phyloP scores from a whole-genome alignment of 148 eudicot species.

The Rhododendron henanense region DNA sequence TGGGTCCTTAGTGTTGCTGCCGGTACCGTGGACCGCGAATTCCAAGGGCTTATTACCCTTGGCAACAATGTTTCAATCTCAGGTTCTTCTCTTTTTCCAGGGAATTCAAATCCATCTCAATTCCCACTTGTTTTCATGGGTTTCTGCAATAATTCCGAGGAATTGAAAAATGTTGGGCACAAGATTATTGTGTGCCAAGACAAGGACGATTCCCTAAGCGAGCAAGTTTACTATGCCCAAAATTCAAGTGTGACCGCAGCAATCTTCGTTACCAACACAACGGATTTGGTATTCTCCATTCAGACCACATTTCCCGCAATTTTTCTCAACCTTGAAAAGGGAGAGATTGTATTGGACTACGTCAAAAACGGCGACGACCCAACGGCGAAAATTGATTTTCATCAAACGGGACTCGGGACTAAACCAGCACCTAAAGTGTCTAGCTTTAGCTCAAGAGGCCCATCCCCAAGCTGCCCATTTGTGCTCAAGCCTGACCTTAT shows the following conservation, averaged over 20 bases:
- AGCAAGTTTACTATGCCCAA: neutral
- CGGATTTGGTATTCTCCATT: neutral
- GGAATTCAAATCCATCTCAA: neutral
- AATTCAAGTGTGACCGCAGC: neutral
- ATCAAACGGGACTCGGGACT: conserved; percentile 1
- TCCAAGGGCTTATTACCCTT: conserved; percentile 32
- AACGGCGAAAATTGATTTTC: conserved; percentile 15
- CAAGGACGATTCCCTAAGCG: no score
- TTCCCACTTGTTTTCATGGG: neutral
- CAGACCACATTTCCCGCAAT: neutral
- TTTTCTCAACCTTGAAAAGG: neutral
- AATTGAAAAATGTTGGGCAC: no score
- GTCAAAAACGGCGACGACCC: conserved; percentile 13
- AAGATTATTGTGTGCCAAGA: no score
- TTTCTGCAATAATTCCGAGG: no score
- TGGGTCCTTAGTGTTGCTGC: conserved; percentile 50
- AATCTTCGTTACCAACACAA: conserved; percentile 17
- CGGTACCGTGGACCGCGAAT: conserved; percentile 51
- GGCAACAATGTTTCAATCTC: conserved; percentile 33
- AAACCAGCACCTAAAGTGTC: conserved; percentile 19
- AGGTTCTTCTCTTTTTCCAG: conserved; percentile 15
- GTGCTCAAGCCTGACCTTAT: conserved; percentile 25
- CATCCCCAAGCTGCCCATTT: conserved; percentile 11
- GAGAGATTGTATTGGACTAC: conserved; percentile 10
- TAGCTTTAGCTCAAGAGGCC: conserved; percentile 1